These are phyloP conservation scores for Aspergillus biplanus DNA, from an alignment of 495 filamentous ascomycete genomes.

Conservation along the genomic window DNA sequence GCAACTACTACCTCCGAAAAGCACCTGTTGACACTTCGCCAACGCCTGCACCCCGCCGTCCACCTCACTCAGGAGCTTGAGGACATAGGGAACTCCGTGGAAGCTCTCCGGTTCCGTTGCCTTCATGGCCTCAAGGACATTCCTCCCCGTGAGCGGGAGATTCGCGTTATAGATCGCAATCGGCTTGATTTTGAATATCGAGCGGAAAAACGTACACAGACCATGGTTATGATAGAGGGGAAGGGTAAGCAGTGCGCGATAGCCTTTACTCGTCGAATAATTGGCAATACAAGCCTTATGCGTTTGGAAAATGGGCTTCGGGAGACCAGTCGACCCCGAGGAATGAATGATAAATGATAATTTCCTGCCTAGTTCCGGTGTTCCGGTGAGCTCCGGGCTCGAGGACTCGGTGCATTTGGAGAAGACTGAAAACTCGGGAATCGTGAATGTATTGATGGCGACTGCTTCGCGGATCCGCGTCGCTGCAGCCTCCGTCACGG, in stretches of 20 bases:
- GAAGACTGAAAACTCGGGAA: conserved; percentile 18
- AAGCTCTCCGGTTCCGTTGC: conserved; percentile 50
- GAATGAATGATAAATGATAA: conserved; percentile 56
- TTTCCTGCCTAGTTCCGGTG: conserved; percentile 32
- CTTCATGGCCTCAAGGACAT: conserved; percentile 49
- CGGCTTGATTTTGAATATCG: conserved; percentile 50
- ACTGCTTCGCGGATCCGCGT: conserved; percentile 23
- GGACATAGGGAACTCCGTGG: conserved; percentile 56
- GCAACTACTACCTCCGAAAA: conserved; percentile 54
- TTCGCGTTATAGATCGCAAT: conserved; percentile 51
- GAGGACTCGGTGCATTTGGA: conserved; percentile 6
- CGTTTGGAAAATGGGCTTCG: conserved; percentile 52
- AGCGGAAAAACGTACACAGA: conserved; percentile 44
- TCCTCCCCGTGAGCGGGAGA: conserved; percentile 54
- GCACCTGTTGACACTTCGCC: conserved; percentile 45
- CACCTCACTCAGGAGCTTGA: conserved; percentile 56
- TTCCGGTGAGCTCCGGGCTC: conserved; percentile 24
- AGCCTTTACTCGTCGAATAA: conserved; percentile 36
- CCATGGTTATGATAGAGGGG: conserved; percentile 58
- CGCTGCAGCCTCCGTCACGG: conserved; percentile 25
- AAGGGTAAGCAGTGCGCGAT: conserved; percentile 49
- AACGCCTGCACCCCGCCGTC: conserved; percentile 49
- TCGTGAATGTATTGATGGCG: conserved; percentile 3
- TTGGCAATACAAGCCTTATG: conserved; percentile 44
- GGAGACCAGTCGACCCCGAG: conserved; percentile 60